phyloP scores from a whole-genome alignment of 257 asterid species.

The Jacaranda mimosifolia region DNA sequence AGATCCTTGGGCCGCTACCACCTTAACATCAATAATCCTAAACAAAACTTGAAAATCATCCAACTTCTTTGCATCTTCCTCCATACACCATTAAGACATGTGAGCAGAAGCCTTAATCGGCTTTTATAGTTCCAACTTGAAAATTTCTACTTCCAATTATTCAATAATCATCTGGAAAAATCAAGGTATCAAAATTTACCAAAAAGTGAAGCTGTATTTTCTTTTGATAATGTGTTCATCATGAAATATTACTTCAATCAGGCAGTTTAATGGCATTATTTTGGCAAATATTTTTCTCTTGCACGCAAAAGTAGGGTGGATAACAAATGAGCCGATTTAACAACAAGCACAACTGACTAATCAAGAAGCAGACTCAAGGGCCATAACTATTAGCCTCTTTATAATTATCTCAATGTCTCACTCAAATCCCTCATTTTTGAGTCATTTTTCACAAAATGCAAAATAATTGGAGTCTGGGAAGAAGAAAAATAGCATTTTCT shows the following conservation, averaged over 20 bases:
- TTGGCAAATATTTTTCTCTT: no score
- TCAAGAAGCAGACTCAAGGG: no score
- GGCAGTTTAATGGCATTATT: no score
- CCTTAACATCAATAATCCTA: background rate
- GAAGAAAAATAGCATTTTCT: background rate
- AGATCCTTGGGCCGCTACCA: background rate
- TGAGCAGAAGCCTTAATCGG: background rate
- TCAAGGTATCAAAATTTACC: background rate
- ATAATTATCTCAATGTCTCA: no score
- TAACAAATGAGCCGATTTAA: no score
- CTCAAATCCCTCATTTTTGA: no score
- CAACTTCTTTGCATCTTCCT: conserved; percentile 28
- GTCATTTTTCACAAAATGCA: background rate
- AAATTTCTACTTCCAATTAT: background rate
- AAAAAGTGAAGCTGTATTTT: background rate
- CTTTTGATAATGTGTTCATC: no score
- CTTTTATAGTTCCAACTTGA: background rate
- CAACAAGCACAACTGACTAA: no score
- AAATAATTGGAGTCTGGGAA: background rate
- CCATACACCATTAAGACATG: conserved; percentile 33
- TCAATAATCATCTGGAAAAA: background rate
- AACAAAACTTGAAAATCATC: background rate
- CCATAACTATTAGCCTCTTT: no score
- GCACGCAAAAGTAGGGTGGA: no score
- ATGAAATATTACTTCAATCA: background rate